These are phyloP conservation scores for Russula abietina DNA, from an alignment of 768 basidiomycete genomes.

Conservation along the genomic window DNA sequence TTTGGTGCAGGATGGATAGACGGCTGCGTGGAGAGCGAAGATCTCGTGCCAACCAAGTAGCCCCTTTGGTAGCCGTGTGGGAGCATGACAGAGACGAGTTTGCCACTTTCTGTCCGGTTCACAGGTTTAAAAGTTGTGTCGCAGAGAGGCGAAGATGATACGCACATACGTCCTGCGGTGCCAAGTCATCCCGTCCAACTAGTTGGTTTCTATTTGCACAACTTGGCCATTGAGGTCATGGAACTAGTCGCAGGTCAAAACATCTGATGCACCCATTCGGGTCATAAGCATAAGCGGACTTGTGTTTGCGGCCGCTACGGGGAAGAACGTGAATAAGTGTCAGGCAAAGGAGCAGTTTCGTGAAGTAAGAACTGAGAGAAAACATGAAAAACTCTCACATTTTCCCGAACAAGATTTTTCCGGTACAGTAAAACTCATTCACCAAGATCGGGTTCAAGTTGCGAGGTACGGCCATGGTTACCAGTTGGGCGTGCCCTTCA, in stretches of 20 bases:
- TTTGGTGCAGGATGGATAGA: slow-evolving; percentile 54
- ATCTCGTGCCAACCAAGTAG: slow-evolving; percentile 78
- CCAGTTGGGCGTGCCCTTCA: slow-evolving; percentile 42
- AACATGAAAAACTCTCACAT: slow-evolving; percentile 26
- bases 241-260: slow-evolving; percentile 53
- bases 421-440: slow-evolving; percentile 48
- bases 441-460: slow-evolving; percentile 45
- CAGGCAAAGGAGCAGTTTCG: too few species aligned
- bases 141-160: background rate
- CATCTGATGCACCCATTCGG: slow-evolving; percentile 59
- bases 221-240: slow-evolving; percentile 51
- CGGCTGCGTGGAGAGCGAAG: slow-evolving; percentile 66
- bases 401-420: slow-evolving; percentile 36
- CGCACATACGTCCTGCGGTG: slow-evolving; percentile 30
- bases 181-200: slow-evolving; percentile 28
- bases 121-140: background rate
- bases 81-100: slow-evolving; percentile 30
- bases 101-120: slow-evolving; percentile 24
- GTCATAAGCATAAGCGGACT: slow-evolving; percentile 74
- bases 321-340: background rate
- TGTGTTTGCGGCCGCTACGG: slow-evolving; percentile 49
- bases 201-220: slow-evolving; percentile 52
- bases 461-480: slow-evolving; percentile 42
- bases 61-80: slow-evolving; percentile 51
- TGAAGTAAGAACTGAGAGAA: too few species aligned